Evolutionary conservation across 2,329 filamentous ascomycete species (phyloP).

Genomic region (Reticulascus tulasneorum): DNA sequence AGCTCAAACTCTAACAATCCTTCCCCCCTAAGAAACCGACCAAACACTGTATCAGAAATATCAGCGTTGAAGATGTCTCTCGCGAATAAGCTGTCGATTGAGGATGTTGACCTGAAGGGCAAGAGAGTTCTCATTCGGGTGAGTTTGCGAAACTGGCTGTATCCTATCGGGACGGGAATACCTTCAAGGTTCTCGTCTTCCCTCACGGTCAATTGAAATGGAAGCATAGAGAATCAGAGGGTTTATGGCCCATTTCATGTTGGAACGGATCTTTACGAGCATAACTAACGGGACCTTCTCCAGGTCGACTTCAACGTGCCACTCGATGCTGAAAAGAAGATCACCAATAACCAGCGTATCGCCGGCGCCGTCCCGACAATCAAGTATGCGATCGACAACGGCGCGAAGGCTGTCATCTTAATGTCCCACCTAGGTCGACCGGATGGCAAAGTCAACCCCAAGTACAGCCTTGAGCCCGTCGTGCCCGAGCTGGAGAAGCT

Average conservation of each 20-base stretch:
- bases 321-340: conserved; percentile 84
- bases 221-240: no score
- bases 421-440: conserved; percentile 99
- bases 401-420: conserved; percentile 87
- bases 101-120: conserved; percentile 93
- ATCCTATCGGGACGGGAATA: conserved; percentile 3
- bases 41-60: no score
- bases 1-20: conserved; percentile 17
- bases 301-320: conserved; percentile 99
- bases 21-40: conserved; percentile 9
- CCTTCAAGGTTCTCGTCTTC: neutral
- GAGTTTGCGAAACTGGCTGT: conserved; percentile 35
- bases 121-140: conserved; percentile 98
- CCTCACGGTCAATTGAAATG: no score
- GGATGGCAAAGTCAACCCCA: conserved; percentile 81
- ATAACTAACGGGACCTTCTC: conserved; percentile 18
- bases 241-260: no score
- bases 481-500: conserved; percentile 89
- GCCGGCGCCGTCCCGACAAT: conserved; percentile 93
- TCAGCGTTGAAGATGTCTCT: conserved; percentile 99
- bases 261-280: no score
- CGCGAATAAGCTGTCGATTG: conserved; percentile 95
- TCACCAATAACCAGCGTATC: conserved; percentile 98
- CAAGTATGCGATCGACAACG: conserved; percentile 86
- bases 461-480: conserved; percentile 94